phyloP scores from a whole-genome alignment of 2,329 filamentous ascomycete genomes.

The Phialocephala sp. region DNA sequence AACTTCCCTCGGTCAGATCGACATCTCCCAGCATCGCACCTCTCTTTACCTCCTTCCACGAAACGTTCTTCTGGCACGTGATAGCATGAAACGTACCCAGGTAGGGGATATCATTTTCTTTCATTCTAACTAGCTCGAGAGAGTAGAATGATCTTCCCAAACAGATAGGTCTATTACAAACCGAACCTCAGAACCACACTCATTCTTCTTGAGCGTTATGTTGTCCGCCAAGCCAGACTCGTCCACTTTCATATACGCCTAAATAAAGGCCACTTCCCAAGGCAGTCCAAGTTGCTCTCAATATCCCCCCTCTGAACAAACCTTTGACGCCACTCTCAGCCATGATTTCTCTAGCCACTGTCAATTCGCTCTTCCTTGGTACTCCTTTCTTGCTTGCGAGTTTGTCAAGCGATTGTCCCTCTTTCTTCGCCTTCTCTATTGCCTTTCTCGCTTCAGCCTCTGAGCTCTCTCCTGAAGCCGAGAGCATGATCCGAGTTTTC shows the following conservation, averaged over 20 bases:
- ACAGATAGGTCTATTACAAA: not conserved
- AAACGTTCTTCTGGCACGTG: too few relatives aligned
- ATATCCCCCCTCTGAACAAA: conserved; percentile 75
- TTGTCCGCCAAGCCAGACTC: conserved; percentile 59
- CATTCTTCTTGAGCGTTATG: conserved; percentile 16
- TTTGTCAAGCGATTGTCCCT: conserved; percentile 37
- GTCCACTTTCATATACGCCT: conserved; percentile 82
- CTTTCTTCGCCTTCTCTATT: conserved; percentile 33
- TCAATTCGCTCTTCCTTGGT: conserved; percentile 53
- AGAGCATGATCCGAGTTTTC: conserved; percentile 88
- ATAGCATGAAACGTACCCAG: too few relatives aligned
- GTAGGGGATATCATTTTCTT: too few relatives aligned
- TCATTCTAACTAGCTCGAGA: too few relatives aligned
- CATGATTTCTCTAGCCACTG: conserved; percentile 69
- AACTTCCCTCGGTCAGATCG: too few relatives aligned
- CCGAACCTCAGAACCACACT: not conserved
- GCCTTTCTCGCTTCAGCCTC: conserved; percentile 39
- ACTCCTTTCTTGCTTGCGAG: conserved; percentile 41
- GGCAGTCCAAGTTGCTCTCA: conserved; percentile 82
- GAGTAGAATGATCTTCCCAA: too few relatives aligned
- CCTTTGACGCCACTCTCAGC: conserved; percentile 71
- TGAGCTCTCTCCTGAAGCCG: conserved; percentile 49
- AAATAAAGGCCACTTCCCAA: conserved; percentile 84
- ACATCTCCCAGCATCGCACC: too few relatives aligned
- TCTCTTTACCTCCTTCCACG: too few relatives aligned